Evolutionary conservation across 257 asterid genomes (phyloP).

Genomic region (Fraxinus cuspidata): DNA sequence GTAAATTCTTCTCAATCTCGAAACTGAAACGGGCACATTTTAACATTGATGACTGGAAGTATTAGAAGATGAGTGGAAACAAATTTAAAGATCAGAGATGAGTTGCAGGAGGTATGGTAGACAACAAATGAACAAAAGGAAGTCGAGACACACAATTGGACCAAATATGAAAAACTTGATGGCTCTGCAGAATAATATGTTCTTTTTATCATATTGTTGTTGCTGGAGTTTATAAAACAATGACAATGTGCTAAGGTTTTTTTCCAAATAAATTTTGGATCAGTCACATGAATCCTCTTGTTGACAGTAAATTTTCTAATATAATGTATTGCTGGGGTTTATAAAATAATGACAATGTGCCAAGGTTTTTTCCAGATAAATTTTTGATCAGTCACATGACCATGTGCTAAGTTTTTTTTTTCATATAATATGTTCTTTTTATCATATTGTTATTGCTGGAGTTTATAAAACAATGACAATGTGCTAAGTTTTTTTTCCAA

Average conservation of each 20-base stretch:
- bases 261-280: not conserved
- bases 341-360: no score
- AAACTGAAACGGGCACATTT: not conserved
- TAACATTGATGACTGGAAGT: not conserved
- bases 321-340: no score
- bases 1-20: not conserved
- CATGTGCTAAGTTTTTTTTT: no score
- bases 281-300: not conserved
- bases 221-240: not conserved
- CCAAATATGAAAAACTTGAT: no score
- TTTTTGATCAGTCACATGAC: no score
- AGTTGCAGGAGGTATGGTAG: not conserved
- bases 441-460: not conserved
- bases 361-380: no score
- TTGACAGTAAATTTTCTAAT: not conserved
- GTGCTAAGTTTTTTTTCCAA: not conserved
- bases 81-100: not conserved
- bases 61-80: not conserved
- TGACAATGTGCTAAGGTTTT: not conserved
- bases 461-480: not conserved
- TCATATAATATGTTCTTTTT: no score
- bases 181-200: not conserved
- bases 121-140: not conserved
- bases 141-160: no score
- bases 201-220: not conserved